These are phyloP conservation scores for Stagonosporopsis rhizophila DNA, from an alignment of 2,329 filamentous ascomycete genomes.

Conservation along the genomic window DNA sequence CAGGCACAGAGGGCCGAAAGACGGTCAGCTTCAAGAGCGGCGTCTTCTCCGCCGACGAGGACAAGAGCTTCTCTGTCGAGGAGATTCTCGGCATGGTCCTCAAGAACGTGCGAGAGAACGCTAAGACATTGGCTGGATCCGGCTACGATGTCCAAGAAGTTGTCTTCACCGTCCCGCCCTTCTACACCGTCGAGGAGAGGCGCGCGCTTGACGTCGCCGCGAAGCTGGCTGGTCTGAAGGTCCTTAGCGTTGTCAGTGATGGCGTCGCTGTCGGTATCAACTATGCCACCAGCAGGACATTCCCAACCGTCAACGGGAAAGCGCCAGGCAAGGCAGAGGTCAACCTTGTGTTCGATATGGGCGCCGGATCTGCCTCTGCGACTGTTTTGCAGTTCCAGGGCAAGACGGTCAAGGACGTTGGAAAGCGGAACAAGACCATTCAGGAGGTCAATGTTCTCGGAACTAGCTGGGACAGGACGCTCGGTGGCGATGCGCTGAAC, in stretches of 20 bases:
- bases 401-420: slow-evolving; percentile 86
- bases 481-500: slow-evolving; percentile 91
- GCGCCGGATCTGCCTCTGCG: slow-evolving; percentile 90
- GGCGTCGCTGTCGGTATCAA: slow-evolving; percentile 92
- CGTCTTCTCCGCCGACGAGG: slow-evolving; percentile 69
- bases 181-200: slow-evolving; percentile 90
- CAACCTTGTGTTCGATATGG: slow-evolving; percentile 97
- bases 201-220: slow-evolving; percentile 84
- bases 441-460: slow-evolving; percentile 93
- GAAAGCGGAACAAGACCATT: slow-evolving; percentile 93
- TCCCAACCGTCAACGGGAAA: slow-evolving; percentile 72
- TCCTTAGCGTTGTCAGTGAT: slow-evolving; percentile 85
- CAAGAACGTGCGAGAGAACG: slow-evolving; percentile 88
- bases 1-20: slow-evolving; percentile 61
- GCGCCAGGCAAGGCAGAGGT: slow-evolving; percentile 87
- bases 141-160: slow-evolving; percentile 77
- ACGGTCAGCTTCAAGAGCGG: slow-evolving; percentile 85
- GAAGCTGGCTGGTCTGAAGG: slow-evolving; percentile 84
- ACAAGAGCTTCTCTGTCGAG: slow-evolving; percentile 75
- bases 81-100: slow-evolving; percentile 96
- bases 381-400: slow-evolving; percentile 90
- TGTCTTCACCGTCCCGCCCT: slow-evolving; percentile 88
- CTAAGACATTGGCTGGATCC: slow-evolving; percentile 80
- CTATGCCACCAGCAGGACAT: slow-evolving; percentile 90
- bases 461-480: slow-evolving; percentile 83